phyloP scores from a whole-genome alignment of 2,329 filamentous ascomycete species.

The Arthrobotrys pseudoclavata region DNA sequence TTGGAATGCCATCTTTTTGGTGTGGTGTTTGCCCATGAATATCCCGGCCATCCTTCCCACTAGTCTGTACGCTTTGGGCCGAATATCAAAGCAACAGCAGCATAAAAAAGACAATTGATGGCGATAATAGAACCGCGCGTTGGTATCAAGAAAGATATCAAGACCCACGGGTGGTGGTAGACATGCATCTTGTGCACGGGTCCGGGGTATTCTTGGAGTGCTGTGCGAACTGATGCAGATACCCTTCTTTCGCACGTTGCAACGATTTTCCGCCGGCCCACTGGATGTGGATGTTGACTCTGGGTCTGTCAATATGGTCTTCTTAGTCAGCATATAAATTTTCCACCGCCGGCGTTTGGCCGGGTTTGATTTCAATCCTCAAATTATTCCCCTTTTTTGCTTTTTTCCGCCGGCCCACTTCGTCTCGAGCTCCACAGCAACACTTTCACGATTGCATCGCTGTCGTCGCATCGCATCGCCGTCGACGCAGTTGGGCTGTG shows the following conservation, averaged over 20 bases:
- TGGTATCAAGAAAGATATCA: neutral
- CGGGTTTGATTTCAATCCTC: conserved; percentile 61
- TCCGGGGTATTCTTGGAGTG: neutral
- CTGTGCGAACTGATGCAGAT: neutral
- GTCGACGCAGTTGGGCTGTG: conserved; percentile 2
- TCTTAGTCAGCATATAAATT: conserved; percentile 61
- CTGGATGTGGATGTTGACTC: conserved; percentile 2
- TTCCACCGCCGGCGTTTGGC: conserved; percentile 35
- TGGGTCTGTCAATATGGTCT: conserved; percentile 30
- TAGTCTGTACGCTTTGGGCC: conserved; percentile 15
- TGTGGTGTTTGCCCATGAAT: conserved; percentile 17
- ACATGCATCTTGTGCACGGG: neutral
- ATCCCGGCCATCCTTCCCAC: conserved; percentile 3
- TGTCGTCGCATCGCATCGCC: conserved; percentile 21
- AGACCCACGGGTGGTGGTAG: neutral
- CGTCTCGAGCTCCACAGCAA: conserved; percentile 51
- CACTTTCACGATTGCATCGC: conserved; percentile 14
- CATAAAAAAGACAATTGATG: conserved; percentile 22
- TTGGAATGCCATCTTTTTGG: conserved; percentile 27
- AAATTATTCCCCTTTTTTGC: conserved; percentile 57
- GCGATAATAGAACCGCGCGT: conserved; percentile 13
- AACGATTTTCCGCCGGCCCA: conserved; percentile 3
- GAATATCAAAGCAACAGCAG: conserved; percentile 5
- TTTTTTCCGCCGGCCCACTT: conserved; percentile 50
- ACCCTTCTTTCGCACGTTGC: neutral